Evolutionary conservation across 2,329 filamentous ascomycete genomes (phyloP), one percentile per base, ranked within the genome.

Genomic region (Sclerotinia glacialis): DNA sequence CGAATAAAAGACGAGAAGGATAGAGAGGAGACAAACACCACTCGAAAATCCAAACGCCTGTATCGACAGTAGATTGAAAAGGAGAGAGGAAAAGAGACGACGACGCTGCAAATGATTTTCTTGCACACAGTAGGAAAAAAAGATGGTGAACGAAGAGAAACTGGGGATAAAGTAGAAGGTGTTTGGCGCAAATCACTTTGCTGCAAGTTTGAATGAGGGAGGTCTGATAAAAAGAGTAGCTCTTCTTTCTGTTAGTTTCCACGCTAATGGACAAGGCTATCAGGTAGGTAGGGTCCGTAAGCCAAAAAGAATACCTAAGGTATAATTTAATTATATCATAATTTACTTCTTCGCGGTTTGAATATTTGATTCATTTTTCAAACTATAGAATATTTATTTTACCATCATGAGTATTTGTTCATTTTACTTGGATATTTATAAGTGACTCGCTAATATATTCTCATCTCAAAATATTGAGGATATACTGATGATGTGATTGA

Each of bases 21-120:
- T 53, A 68, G 67, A 73, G 70, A 68, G 71, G 74, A 72, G 68
- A 67, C 64, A 73, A 76, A 73, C 68, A 71, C 70, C 69, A 71
- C 73, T 75, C 73, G 71, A 69, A 72, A 72, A 72, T 72, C 72
- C 73, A 70, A 70, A 65, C 64, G 64, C 64, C 64, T 65, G 46
- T 50, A 50, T 64, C 47, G 60, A 63, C 47, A 63, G 49, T 54
- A 63, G 49, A 63, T 63, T 54, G 55, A 49, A 23, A 54, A 61
- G 47, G 44, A 60, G 55, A 65, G 55, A 56, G n/a, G 31, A 47
- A 64, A 65, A 65, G 52, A 58, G 53, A 64, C 23, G 42, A 61
- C 42, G 62, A 65, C 50, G 46, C 46, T 46, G 60, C 46, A 52
- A 42, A 58, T 21, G 34, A 59, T 46, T 26, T 61, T 49, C 31